Evolutionary conservation across 1,284 basidiomycete species (phyloP), one percentile per base, ranked within the genome.

Genomic region (Apiotrichum siamense): DNA sequence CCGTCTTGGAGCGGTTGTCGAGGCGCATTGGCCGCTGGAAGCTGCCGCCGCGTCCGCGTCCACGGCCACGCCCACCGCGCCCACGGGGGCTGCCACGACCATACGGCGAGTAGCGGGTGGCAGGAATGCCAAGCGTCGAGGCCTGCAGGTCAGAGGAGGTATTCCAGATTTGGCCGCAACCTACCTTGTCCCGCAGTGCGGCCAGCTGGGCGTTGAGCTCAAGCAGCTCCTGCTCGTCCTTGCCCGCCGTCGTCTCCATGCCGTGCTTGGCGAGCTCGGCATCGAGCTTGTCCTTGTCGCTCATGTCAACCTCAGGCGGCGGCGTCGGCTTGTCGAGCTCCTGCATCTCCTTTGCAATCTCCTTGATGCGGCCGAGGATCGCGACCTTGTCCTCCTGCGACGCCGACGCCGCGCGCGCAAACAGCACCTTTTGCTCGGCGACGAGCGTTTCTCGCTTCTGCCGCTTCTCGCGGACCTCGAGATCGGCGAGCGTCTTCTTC

Each of bases 351-450:
- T 86, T 84, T 26, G 81, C 83, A 27, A 94, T 75, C 69, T 86
- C 87, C 61, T 86, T 83, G 52, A 94, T 73, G 57, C 85, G 80
- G 6, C 78, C 77, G 81, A 93, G 85, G 50, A 91, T 84, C 36
- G 77, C 76, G 69, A 90, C 84, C 77, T 89, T 94, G 73, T 90
- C 87, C 50, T 80, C 78, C 50, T 67, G 64, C 33, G 55, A 57
- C 12, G 60, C 63, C 17, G 83, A 79, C 21, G 76, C 74, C 13
- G 92, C 76, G 39, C 83, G 81, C 21, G 80, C 81, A 81, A 96
- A 86, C 44, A 96, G 77, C 7, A 83, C 78, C 74, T 94, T 96
- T 73, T 94, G 92, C 75, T 94, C 90, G 0, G 85, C 81, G 58
- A 96, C 88, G 66, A 88, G 84, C 61, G 85, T 81, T 60, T 96